Evolutionary conservation across 2,329 filamentous ascomycete species (phyloP), one percentile per base, ranked within the genome.

Genomic region (Rosellinia necatrix): DNA sequence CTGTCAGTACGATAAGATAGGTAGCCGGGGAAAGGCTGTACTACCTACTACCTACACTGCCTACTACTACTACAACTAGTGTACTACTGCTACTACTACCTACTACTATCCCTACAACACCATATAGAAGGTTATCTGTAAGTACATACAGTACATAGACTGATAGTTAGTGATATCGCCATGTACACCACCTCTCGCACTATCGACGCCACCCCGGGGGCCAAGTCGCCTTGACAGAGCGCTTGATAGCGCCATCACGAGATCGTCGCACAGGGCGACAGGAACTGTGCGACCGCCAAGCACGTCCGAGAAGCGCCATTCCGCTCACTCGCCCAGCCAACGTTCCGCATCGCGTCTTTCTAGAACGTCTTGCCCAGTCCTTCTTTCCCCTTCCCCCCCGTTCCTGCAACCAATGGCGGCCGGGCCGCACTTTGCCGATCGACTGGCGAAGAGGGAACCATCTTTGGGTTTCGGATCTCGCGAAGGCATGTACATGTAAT

Each of bases 201-300:
- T 15, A 29, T 32, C 22, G 38, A 32, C 35, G 49, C 40, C 25
- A 27, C 25, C 34, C 43, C 37, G 40, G 41, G 53, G 12, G 19
- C 17, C 49, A 46, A 58, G 46, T 29, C 41, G 32, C 6, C 37
- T 40, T 34, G 35, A 9, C 15, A 38, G 49, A 52, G 54, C 41
- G 54, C 41, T 50, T 49, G 54, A 57, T 57, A 57, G 53, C 44
- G 43, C 54, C 54, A 46, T 53, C 49, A 35, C 29, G 40, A 37
- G 30, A 35, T 8, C n/a, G 25, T 38, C 34, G 22, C 24, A 10
- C 40, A 32, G 24, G 19, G 21, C 32, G 19, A 17, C 37, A 30
- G 27, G 29, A 49, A 41, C 32, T 3, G 3, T 17, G 25, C 37
- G 22, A 25, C 50, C 9, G 46, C 50, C 44, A 58, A 58, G 50